Conservation (phyloP, 306 rosid genomes). For the Luffa acutangula region DNA sequence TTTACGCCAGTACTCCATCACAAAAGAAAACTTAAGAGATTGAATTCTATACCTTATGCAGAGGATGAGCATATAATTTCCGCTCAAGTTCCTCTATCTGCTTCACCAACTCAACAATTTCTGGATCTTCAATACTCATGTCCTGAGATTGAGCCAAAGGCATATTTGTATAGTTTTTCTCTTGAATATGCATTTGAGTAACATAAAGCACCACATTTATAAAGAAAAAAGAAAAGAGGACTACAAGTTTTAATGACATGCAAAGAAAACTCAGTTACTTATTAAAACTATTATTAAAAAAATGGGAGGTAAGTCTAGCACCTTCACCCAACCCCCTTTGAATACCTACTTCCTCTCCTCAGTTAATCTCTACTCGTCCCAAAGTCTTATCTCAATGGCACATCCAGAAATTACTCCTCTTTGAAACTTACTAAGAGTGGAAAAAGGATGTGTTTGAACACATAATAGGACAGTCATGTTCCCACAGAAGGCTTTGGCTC, state of each 20-base stretch:
- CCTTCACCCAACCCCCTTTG: too few relatives aligned
- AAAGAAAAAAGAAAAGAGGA: neutral
- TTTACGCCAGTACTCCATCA: neutral
- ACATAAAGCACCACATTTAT: neutral
- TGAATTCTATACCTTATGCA: conserved; percentile 62
- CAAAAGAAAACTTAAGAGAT: neutral
- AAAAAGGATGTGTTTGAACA: too few relatives aligned
- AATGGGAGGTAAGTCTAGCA: too few relatives aligned
- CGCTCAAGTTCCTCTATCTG: conserved; percentile 80
- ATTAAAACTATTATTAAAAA: neutral
- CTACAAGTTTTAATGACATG: neutral
- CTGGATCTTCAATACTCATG: conserved; percentile 71
- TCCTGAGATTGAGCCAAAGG: conserved; percentile 37
- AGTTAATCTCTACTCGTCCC: too few relatives aligned
- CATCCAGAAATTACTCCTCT: too few relatives aligned
- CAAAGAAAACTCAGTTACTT: neutral
- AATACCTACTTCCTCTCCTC: too few relatives aligned
- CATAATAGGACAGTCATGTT: too few relatives aligned
- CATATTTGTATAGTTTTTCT: neutral
- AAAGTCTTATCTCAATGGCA: too few relatives aligned
- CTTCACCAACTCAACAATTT: conserved; percentile 61
- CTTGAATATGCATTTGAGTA: conserved; percentile 6
- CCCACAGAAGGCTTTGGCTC: too few relatives aligned
- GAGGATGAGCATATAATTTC: conserved; percentile 67
- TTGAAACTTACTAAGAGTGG: too few relatives aligned